Evolutionary conservation across 139 green algal species (phyloP).

Genomic region (Volvox reticuliferus): DNA sequence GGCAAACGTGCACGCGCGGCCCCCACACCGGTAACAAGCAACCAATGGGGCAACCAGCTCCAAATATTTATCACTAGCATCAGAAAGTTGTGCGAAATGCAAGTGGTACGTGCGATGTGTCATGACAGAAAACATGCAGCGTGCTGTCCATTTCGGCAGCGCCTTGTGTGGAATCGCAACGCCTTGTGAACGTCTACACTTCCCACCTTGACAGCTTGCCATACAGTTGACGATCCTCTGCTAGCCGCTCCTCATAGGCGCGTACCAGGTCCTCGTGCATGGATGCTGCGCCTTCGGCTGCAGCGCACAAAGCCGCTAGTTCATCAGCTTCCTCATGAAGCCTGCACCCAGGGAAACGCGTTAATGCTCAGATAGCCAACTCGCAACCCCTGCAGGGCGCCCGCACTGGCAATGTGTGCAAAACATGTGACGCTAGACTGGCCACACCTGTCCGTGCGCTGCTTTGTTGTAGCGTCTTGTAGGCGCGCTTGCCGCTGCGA

Average conservation of each 20-base stretch:
- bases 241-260: constrained; percentile 33
- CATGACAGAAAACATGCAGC: no score
- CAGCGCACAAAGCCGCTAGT: not conserved
- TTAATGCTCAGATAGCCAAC: no score
- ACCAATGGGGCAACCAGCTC: no score
- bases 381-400: no score
- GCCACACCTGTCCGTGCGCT: constrained; percentile 16
- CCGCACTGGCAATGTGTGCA: not conserved
- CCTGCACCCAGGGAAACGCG: not conserved
- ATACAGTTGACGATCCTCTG: constrained; percentile 13
- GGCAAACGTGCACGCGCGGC: not conserved
- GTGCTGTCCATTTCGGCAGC: no score
- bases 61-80: no score
- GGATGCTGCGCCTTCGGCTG: not conserved
- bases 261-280: constrained; percentile 27
- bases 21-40: no score
- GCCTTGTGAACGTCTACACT: not conserved
- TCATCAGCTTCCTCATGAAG: constrained; percentile 29
- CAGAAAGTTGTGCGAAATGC: no score
- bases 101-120: no score
- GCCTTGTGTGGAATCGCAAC: no score
- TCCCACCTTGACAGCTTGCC: constrained; percentile 17
- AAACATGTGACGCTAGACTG: not conserved
- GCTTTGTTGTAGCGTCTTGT: not conserved
- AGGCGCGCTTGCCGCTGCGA: constrained; percentile 3